Percentiles rank a stretch among this genome's conserved stretches.
These are phyloP conservation scores for Camelina hispida DNA, from an alignment of 345 rosid species.

Conservation along the genomic window DNA sequence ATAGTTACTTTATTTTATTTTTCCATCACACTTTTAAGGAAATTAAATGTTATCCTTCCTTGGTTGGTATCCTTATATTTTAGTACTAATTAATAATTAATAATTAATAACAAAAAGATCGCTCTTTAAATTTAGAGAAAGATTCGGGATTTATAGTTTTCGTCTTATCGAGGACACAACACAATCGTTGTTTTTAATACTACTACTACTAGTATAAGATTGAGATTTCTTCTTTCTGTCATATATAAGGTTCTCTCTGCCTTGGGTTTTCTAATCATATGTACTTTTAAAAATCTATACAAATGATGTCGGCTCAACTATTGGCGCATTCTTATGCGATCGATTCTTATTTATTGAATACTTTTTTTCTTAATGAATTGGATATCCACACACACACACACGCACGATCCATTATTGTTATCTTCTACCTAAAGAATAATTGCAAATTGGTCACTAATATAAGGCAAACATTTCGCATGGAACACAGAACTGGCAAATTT, in stretches of 20 bases:
- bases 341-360: not conserved
- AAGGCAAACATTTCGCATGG: slow-evolving; percentile 35
- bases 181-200: not conserved
- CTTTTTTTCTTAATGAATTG: not conserved
- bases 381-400: not conserved
- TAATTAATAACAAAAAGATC: no score
- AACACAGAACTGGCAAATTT: slow-evolving; percentile 39
- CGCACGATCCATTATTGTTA: not conserved
- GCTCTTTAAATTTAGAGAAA: slow-evolving; percentile 24
- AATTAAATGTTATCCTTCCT: slow-evolving; percentile 6
- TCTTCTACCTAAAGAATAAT: not conserved
- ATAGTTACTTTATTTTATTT: not conserved
- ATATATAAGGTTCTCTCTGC: slow-evolving; percentile 17
- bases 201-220: no score
- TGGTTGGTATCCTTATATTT: slow-evolving; percentile 2
- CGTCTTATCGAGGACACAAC: not conserved
- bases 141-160: slow-evolving; percentile 30
- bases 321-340: slow-evolving; percentile 27
- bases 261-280: not conserved
- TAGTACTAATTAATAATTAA: not conserved
- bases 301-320: slow-evolving; percentile 40
- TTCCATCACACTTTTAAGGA: not conserved
- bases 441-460: slow-evolving; percentile 5
- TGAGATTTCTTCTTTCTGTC: slow-evolving; percentile 15
- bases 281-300: not conserved